These are phyloP conservation scores for Polysphondylium violaceum DNA, from an alignment of 78 protist species.

Conservation along the genomic window DNA sequence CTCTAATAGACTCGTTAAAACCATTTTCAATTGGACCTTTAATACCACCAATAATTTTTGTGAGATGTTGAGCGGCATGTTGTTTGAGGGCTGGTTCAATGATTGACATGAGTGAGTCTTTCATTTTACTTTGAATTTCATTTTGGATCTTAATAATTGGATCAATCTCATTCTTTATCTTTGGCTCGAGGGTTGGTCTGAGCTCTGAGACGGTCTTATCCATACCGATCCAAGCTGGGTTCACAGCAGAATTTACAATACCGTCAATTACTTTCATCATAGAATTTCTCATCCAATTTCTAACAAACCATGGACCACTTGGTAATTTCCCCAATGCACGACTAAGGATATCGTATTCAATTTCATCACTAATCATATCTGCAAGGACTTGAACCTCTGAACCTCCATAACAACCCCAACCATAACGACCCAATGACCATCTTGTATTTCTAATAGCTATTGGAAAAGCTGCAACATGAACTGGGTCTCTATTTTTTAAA, in stretches of 20 bases:
- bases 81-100: constrained; percentile 28
- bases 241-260: constrained; percentile 22
- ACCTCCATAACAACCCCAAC: constrained; percentile 67
- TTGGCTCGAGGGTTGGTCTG: constrained; percentile 25
- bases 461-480: constrained; percentile 39
- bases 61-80: constrained; percentile 4
- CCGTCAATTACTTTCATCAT: constrained; percentile 22
- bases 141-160: constrained; percentile 25
- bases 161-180: constrained; percentile 3
- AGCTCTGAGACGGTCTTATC: constrained; percentile 9
- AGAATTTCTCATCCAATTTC: constrained; percentile 5
- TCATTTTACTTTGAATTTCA: constrained; percentile 16
- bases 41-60: background rate
- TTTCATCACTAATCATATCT: constrained; percentile 33
- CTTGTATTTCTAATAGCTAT: constrained; percentile 50
- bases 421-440: constrained; percentile 54
- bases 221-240: constrained; percentile 37
- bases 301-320: constrained; percentile 24
- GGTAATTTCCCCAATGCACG: constrained; percentile 43
- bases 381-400: constrained; percentile 34
- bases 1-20: background rate
- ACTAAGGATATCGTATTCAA: constrained; percentile 28
- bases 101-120: background rate
- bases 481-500: constrained; percentile 36
- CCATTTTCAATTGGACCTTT: constrained; percentile 19